Base-by-base conservation (phyloP, 176 grass and related monocot species). In the Musa acuminata region DNA sequence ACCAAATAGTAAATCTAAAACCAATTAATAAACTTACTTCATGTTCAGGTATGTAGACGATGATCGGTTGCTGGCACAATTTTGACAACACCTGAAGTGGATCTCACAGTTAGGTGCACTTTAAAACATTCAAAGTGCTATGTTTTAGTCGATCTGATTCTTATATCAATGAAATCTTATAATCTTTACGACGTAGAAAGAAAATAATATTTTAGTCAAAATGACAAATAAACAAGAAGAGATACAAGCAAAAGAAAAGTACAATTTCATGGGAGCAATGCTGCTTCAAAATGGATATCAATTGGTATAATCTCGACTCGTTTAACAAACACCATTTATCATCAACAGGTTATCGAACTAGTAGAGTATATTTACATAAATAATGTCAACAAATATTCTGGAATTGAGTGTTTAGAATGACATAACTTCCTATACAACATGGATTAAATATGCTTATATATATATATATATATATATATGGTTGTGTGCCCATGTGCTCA, bases 1-100 rank as follows among this genome's bases (percentile, higher is more conserved):
- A 62, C 10, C 57, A 62, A 17, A 76, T 69, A 8, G 49, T 65
- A 53, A 27, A 54, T 13, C 52, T 75, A 64, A 16, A 49, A 23
- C 35, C 35, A 84, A 72, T 62, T 5, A 7, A 7, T 78, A 13
- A 81, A 76, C 62, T 74, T 89, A 94, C 95, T 88, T 99, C 95
- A 55, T 64, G 80, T 71, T 91, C 90, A 16, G 95, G 95, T 85
- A 99, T 99, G 75, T 99, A 91, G 29, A 99, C 89, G 69, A 94
- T 89, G 71, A 91, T 87, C 55, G 90, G 86, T 62, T 99, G 95
- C 2, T 24, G 79, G 59, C 88, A 99, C 68, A 94, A 63, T 80
- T 78, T 94, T 55, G 88, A 94, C 58, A 99, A 83, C 65, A 91
- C 88, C 95, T 94, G 84, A 76, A 85, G 83, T 49, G 19, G 57